Conservation (phyloP, 345 rosid genomes). For the Gossypium herbaceum region DNA sequence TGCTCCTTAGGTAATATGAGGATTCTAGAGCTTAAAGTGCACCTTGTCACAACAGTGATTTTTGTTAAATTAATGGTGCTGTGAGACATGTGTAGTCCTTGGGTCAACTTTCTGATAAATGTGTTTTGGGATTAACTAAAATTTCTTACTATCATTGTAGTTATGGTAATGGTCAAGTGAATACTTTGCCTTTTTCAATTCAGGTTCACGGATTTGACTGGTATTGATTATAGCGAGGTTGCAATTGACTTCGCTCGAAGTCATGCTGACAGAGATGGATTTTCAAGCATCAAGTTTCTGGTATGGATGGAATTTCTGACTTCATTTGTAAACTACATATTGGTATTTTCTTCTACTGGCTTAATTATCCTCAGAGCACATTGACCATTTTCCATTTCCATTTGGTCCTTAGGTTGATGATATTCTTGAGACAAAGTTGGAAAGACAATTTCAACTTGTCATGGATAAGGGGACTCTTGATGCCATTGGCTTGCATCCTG, state of each 20-base stretch:
- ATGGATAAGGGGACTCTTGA: conserved; percentile 97
- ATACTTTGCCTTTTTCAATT: conserved; percentile 8
- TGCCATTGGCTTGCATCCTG: conserved; percentile 97
- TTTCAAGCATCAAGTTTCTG: conserved; percentile 61
- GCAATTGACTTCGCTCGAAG: conserved; percentile 77
- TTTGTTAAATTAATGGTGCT: not conserved
- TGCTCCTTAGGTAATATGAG: not conserved
- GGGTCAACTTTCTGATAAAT: not conserved
- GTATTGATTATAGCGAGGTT: conserved; percentile 84
- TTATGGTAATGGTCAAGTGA: not conserved
- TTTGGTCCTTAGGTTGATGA: conserved; percentile 67
- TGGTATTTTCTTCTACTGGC: not conserved
- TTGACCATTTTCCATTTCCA: not conserved
- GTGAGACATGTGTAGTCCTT: not conserved
- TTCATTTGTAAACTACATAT: not conserved
- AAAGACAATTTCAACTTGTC: conserved; percentile 68
- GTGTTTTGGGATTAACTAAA: not conserved
- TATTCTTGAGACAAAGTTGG: conserved; percentile 77
- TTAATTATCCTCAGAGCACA: not conserved
- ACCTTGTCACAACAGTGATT: not conserved
- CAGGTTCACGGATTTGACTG: conserved; percentile 92
- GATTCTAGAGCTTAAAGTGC: not conserved
- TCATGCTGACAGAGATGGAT: conserved; percentile 79
- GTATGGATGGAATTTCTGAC: conserved; percentile 32
- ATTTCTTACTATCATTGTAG: not conserved